Evolutionary conservation across 257 asterid genomes (phyloP).

Genomic region (Nicotiana noctiflora): DNA sequence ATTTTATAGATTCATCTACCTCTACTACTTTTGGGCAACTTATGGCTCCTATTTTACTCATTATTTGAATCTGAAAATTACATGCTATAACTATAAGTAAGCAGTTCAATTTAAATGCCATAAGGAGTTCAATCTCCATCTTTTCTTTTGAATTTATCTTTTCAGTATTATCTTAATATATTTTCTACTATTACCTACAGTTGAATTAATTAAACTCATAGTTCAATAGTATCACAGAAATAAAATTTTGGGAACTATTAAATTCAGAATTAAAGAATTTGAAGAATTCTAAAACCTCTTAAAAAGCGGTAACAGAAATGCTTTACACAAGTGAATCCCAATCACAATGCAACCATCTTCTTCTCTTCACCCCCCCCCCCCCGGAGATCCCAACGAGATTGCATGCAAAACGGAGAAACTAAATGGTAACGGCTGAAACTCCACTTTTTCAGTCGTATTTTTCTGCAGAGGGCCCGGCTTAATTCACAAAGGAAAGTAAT

Average conservation of each 20-base stretch:
- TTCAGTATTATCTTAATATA: too few relatives aligned
- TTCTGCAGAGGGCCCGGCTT: background rate
- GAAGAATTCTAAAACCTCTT: background rate
- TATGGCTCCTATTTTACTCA: background rate
- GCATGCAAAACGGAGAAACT: background rate
- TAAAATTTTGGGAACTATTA: background rate
- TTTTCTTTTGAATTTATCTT: too few relatives aligned
- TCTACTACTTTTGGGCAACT: background rate
- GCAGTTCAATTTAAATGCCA: background rate
- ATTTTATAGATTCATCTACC: background rate
- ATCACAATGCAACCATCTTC: background rate
- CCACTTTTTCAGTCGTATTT: background rate
- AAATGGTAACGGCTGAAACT: background rate
- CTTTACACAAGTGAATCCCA: background rate
- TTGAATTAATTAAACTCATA: background rate
- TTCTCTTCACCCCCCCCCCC: too few relatives aligned
- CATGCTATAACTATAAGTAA: background rate
- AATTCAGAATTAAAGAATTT: background rate
- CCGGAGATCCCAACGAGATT: background rate
- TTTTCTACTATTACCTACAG: too few relatives aligned
- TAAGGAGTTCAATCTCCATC: too few relatives aligned
- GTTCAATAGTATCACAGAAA: background rate
- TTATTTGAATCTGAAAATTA: background rate
- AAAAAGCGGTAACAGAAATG: conserved; percentile 1
- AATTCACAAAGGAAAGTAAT: background rate